phyloP scores from a whole-genome alignment of 768 basidiomycete species.

The Tulasnella sp. region DNA sequence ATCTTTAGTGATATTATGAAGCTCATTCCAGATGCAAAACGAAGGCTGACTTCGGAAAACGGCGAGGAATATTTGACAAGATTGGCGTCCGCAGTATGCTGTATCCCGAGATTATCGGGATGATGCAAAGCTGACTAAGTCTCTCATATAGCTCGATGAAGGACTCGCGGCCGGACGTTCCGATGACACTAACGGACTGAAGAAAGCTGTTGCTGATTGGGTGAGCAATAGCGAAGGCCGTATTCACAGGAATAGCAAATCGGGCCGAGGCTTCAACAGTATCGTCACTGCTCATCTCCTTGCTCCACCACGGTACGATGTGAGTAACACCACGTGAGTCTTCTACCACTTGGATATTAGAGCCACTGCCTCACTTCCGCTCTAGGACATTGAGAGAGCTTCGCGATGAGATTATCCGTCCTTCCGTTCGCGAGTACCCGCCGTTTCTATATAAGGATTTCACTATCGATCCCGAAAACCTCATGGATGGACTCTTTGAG shows the following conservation, averaged over 20 bases:
- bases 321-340: background rate
- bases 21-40: background rate
- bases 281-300: background rate
- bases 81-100: background rate
- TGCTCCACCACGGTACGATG: background rate
- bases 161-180: background rate
- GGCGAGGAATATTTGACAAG: background rate
- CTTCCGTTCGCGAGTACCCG: background rate
- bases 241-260: background rate
- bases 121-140: background rate
- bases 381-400: background rate
- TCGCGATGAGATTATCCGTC: background rate
- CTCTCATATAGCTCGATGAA: background rate
- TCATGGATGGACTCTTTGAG: slow-evolving; percentile 9
- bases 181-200: background rate
- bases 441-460: background rate
- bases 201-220: background rate
- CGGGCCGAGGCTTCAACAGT: background rate
- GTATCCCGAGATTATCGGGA: background rate
- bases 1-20: background rate
- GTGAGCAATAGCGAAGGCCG: background rate
- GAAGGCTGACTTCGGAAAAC: background rate
- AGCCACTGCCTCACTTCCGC: background rate
- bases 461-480: background rate
- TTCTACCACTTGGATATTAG: background rate